Conservation (phyloP, 257 asterid genomes). For the Solanum appendiculatum region DNA sequence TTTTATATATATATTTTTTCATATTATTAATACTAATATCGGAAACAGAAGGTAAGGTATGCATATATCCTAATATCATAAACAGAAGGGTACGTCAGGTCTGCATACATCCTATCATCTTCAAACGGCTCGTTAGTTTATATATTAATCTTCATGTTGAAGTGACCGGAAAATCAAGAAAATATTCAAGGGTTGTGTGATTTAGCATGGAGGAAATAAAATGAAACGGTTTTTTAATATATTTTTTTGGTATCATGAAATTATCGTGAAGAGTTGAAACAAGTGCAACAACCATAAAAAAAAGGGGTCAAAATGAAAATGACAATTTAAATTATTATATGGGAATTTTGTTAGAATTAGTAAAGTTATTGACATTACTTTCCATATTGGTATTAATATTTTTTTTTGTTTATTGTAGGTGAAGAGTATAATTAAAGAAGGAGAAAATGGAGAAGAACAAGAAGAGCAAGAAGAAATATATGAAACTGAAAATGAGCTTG, state of each 20-base stretch:
- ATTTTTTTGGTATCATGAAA: slow-evolving; percentile 22
- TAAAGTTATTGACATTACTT: background rate
- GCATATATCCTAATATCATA: too few relatives aligned
- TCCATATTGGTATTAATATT: background rate
- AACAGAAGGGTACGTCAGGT: background rate
- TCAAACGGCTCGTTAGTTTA: background rate
- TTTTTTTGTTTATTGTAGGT: slow-evolving; percentile 26
- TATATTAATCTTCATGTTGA: background rate
- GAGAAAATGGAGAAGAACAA: slow-evolving; percentile 14
- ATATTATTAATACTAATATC: background rate
- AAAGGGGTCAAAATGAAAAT: slow-evolving; percentile 1
- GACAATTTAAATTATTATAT: background rate
- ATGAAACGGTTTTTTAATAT: slow-evolving; percentile 2
- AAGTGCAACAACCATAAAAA: slow-evolving; percentile 33
- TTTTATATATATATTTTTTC: accelerated
- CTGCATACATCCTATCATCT: background rate
- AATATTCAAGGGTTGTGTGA: background rate
- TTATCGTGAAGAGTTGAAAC: slow-evolving; percentile 38
- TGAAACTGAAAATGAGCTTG: slow-evolving; percentile 71
- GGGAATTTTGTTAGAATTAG: background rate
- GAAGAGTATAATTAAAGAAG: slow-evolving; percentile 23
- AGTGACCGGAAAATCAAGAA: background rate
- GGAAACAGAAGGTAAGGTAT: too few relatives aligned
- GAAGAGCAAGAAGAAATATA: slow-evolving; percentile 45
- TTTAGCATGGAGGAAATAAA: slow-evolving; percentile 11